Percentiles rank a stretch among this genome's conserved stretches.
phyloP scores from a whole-genome alignment of 768 basidiomycete species.

The Calocybe gangraenosa region DNA sequence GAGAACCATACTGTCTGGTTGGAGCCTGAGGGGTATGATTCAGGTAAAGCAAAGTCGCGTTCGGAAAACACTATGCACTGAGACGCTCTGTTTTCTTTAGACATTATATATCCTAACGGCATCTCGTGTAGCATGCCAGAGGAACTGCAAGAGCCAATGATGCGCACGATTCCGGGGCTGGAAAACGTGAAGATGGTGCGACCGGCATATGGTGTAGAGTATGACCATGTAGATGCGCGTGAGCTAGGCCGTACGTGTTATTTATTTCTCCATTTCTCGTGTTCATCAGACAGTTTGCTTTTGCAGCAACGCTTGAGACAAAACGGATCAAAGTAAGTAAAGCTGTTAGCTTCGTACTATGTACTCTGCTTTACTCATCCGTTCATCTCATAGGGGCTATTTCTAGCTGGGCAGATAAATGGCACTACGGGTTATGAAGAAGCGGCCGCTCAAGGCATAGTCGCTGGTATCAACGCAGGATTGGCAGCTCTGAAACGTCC shows the following conservation, averaged over 20 bases:
- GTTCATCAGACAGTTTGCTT: background rate
- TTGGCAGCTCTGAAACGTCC: slow-evolving; percentile 52
- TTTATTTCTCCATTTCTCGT: background rate
- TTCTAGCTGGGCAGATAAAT: slow-evolving; percentile 89
- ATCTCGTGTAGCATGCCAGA: slow-evolving; percentile 85
- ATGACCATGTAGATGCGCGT: slow-evolving; percentile 85
- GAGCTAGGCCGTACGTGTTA: slow-evolving; percentile 63
- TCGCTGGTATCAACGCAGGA: slow-evolving; percentile 89
- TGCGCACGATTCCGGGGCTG: slow-evolving; percentile 80
- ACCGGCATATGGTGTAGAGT: slow-evolving; percentile 92
- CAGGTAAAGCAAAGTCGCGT: slow-evolving; percentile 43
- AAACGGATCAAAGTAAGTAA: slow-evolving; percentile 66
- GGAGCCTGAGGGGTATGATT: slow-evolving; percentile 90
- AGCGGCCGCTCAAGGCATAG: slow-evolving; percentile 85
- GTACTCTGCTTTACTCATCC: no score
- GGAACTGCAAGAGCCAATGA: slow-evolving; percentile 78
- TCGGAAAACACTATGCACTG: slow-evolving; percentile 3
- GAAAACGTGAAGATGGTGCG: slow-evolving; percentile 80
- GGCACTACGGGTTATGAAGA: slow-evolving; percentile 95
- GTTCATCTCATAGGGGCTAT: slow-evolving; percentile 54
- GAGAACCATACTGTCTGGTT: slow-evolving; percentile 76
- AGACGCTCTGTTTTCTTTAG: slow-evolving; percentile 33
- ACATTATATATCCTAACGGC: slow-evolving; percentile 87
- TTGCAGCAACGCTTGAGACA: slow-evolving; percentile 77
- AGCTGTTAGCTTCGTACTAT: background rate